These are phyloP conservation scores for Aspergillus wentii DNA, from an alignment of 495 filamentous ascomycete genomes.

Conservation along the genomic window DNA sequence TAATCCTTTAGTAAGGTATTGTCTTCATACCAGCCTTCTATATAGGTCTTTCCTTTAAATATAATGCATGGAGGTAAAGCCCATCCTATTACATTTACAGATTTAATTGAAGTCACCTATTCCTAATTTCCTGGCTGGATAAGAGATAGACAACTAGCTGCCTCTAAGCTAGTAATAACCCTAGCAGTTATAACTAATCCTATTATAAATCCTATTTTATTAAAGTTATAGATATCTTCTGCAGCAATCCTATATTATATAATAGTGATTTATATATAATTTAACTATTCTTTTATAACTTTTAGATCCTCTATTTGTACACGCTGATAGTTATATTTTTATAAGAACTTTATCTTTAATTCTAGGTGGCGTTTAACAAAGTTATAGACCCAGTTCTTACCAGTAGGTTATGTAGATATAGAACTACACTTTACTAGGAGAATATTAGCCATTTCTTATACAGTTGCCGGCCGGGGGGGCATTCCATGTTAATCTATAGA, in stretches of 20 bases:
- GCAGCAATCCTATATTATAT: slow-evolving; percentile 27
- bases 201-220: slow-evolving; percentile 38
- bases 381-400: slow-evolving; percentile 21
- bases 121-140: slow-evolving; percentile 34
- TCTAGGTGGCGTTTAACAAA: slow-evolving; percentile 26
- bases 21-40: slow-evolving; percentile 7
- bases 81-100: slow-evolving; percentile 22
- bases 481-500: slow-evolving; percentile 24
- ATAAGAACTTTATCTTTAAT: slow-evolving; percentile 22
- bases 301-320: slow-evolving; percentile 29
- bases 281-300: slow-evolving; percentile 28
- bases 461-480: slow-evolving; percentile 11
- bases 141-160: slow-evolving; percentile 6
- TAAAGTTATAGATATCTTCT: slow-evolving; percentile 42
- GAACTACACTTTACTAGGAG: not conserved
- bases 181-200: slow-evolving; percentile 18
- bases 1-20: not conserved
- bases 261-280: slow-evolving; percentile 23
- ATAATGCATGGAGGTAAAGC: slow-evolving; percentile 20
- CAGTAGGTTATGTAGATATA: not conserved
- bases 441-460: slow-evolving; percentile 11
- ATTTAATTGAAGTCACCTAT: slow-evolving; percentile 33
- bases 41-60: slow-evolving; percentile 12
- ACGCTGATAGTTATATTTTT: slow-evolving; percentile 20
- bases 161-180: slow-evolving; percentile 18